Base-by-base conservation (phyloP, 768 basidiomycete genomes). In the Rossbeevera mucosa region DNA sequence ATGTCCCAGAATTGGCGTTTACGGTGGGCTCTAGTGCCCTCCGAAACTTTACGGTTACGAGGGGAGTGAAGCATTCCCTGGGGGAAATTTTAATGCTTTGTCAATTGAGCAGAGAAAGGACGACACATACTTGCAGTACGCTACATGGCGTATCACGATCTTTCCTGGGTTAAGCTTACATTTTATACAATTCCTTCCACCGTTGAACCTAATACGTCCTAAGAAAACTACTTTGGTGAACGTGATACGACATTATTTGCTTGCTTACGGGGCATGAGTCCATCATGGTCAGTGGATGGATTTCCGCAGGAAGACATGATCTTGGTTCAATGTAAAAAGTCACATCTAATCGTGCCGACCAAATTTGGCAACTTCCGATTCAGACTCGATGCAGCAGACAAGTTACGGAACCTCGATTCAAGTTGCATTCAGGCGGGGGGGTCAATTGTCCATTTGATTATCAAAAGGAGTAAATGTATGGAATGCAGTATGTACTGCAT, bases 81-180 rank as follows among this genome's bases (percentile, higher is more conserved):
- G 4, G 22, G 36, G 26, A 7, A 9, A 36, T 36, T 40, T 31
- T 40, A n/a, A 30, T 1, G 1, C 6, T 6, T 26, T 18, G 29
- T 13, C 3, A 8, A 46, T 43, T 9, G 8, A 33, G 22, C 12
- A 14, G 18, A 11, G 18, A 6, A 14, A 31, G 14, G 33, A 36
- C 12, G 3, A 3, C 3, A 29, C 80, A 60, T 61, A 89, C 89
- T 82, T 88, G 87, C 90, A 92, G 63, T 91, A 92, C 18, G 88
- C 85, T 13, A 86, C 82, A 64, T 91, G 87, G 38, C 88, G 77
- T 50, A 91, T 81, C 44, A 90, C 82, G 25, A 91, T 71, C 48
- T 82, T 86, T 21, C 87, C 90, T 7, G 50, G 57, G 22, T 76
- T 77, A 26, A 68, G 71, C 64, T 88, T 91, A 68, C 90, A 92